Evolutionary conservation across 345 rosid species (phyloP).

Genomic region (Pelargonium nanum): DNA sequence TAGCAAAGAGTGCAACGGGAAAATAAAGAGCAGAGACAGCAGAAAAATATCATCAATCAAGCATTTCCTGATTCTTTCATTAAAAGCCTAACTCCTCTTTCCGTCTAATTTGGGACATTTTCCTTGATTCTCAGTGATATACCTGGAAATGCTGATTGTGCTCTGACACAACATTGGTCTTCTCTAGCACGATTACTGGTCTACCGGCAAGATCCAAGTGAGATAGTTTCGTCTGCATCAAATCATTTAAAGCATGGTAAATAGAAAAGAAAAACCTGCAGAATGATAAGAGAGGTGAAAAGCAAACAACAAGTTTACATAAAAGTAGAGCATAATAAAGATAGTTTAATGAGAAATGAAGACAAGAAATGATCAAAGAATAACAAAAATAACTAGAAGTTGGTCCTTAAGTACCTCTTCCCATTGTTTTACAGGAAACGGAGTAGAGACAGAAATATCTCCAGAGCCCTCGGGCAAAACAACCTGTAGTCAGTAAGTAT

Average conservation of each 20-base stretch:
- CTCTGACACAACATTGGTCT: constrained; percentile 74
- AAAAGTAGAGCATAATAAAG: neutral
- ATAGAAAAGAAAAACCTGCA: no score
- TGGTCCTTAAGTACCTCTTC: constrained; percentile 56
- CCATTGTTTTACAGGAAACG: constrained; percentile 60
- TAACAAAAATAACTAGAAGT: constrained; percentile 3
- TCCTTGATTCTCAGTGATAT: constrained; percentile 3
- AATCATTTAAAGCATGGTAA: constrained; percentile 6
- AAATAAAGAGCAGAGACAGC: no score
- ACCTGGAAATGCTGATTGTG: constrained; percentile 93
- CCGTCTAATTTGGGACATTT: neutral
- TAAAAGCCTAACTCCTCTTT: neutral
- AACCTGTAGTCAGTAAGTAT: constrained; percentile 38
- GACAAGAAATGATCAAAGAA: neutral
- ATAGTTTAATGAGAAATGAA: neutral
- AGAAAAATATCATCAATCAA: no score
- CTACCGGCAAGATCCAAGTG: constrained; percentile 87
- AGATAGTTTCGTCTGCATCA: constrained; percentile 62
- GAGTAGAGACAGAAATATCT: constrained; percentile 55
- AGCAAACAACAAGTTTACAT: no score
- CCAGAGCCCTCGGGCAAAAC: constrained; percentile 86
- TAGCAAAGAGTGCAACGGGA: no score
- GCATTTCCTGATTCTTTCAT: neutral
- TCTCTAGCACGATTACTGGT: constrained; percentile 72
- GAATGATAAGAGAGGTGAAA: neutral